phyloP scores from a whole-genome alignment of 2,329 filamentous ascomycete genomes.

The Berkeleyomyces rouxiae region DNA sequence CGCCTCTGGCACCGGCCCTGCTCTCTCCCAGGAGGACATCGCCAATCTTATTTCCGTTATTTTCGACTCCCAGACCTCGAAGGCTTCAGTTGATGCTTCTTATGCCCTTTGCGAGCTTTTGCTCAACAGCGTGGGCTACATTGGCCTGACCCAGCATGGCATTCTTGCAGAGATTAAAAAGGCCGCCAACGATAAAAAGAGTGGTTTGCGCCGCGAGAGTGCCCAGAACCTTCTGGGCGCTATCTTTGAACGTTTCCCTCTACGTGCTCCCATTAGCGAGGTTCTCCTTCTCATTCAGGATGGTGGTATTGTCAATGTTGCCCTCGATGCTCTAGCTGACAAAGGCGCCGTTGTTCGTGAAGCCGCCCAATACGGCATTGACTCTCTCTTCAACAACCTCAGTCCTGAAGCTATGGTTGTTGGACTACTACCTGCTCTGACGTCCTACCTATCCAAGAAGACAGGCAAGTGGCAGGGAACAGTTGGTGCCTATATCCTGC shows the following conservation, averaged over 20 bases:
- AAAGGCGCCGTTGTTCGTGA: conserved; percentile 81
- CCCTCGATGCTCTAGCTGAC: conserved; percentile 74
- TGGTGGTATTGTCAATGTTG: conserved; percentile 51
- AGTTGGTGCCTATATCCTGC: conserved; percentile 65
- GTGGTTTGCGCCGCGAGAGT: conserved; percentile 65
- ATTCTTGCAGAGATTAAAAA: conserved; percentile 43
- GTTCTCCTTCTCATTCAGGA: conserved; percentile 70
- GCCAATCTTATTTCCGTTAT: conserved; percentile 46
- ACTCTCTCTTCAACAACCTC: conserved; percentile 68
- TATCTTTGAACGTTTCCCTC: conserved; percentile 76
- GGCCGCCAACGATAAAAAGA: conserved; percentile 88
- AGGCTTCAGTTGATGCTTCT: conserved; percentile 48
- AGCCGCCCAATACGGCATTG: conserved; percentile 83
- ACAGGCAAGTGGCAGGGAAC: conserved; percentile 96
- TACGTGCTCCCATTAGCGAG: conserved; percentile 61
- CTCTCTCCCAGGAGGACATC: conserved; percentile 51
- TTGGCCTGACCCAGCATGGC: conserved; percentile 36
- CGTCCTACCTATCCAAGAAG: conserved; percentile 60
- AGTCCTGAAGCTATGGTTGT: conserved; percentile 68
- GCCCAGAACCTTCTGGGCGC: conserved; percentile 91
- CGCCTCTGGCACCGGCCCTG: conserved; percentile 31
- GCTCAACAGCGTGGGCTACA: conserved; percentile 35
- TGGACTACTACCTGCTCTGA: conserved; percentile 62
- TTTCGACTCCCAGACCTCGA: conserved; percentile 52
- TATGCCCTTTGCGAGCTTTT: conserved; percentile 45